Evolutionary conservation across 2,329 filamentous ascomycete genomes (phyloP).

Genomic region (Pseudodiploospora longispora): DNA sequence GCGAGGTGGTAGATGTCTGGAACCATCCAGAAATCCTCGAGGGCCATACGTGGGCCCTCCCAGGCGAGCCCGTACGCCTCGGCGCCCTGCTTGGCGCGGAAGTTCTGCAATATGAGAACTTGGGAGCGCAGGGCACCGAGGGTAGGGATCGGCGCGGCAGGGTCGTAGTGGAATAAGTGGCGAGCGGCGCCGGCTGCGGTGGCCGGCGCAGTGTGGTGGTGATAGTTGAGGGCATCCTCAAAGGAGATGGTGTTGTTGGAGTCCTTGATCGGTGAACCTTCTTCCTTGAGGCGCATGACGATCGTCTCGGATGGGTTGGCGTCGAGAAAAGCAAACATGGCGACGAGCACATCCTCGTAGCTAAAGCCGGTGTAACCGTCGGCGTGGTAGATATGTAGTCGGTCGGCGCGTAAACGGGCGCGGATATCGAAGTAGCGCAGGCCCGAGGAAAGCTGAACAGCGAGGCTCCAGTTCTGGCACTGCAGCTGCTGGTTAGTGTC

Average conservation of each 20-base stretch:
- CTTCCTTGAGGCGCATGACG: slow-evolving; percentile 43
- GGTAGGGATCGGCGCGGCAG: slow-evolving; percentile 28
- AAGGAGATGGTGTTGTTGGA: slow-evolving; percentile 30
- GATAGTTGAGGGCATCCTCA: slow-evolving; percentile 35
- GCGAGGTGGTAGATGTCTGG: slow-evolving; percentile 32
- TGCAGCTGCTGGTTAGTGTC: slow-evolving; percentile 24
- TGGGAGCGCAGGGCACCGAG: slow-evolving; percentile 37
- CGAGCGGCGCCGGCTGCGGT: slow-evolving; percentile 26
- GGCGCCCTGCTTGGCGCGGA: slow-evolving; percentile 20
- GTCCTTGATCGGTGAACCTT: slow-evolving; percentile 28
- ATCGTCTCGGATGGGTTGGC: slow-evolving; percentile 37
- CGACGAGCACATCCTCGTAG: slow-evolving; percentile 33
- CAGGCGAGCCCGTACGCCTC: slow-evolving; percentile 35
- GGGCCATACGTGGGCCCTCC: slow-evolving; percentile 34
- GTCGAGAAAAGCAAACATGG: slow-evolving; percentile 38
- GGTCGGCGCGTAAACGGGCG: slow-evolving; percentile 32
- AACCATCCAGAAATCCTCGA: slow-evolving; percentile 41
- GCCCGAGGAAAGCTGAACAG: slow-evolving; percentile 36
- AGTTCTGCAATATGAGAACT: slow-evolving; percentile 41
- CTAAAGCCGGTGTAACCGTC: slow-evolving; percentile 36
- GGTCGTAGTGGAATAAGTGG: slow-evolving; percentile 29
- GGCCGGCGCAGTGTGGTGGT: slow-evolving; percentile 25
- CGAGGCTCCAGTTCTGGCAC: slow-evolving; percentile 40
- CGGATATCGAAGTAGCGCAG: slow-evolving; percentile 44
- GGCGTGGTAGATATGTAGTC: slow-evolving; percentile 41